Evolutionary conservation across 352 stramenopile species (phyloP).

Genomic region (Phytopythium montanum): DNA sequence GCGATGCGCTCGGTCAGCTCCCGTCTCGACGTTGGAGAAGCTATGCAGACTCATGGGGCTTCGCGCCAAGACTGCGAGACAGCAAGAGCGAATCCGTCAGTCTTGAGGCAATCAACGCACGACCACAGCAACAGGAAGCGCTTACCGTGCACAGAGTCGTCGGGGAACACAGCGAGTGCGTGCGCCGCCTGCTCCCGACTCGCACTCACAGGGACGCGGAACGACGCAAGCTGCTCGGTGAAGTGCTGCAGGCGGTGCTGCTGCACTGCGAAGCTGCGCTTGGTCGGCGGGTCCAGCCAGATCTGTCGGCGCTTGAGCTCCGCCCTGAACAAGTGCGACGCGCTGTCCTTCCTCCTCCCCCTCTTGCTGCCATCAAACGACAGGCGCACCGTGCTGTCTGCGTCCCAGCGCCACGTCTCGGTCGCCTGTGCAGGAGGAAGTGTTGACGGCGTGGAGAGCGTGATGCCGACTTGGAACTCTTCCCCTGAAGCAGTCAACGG

Average conservation of each 20-base stretch:
- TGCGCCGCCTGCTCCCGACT: constrained; percentile 53
- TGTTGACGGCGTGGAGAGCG: constrained; percentile 30
- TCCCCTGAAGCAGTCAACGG: constrained; percentile 37
- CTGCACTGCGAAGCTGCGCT: constrained; percentile 43
- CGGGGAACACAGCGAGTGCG: constrained; percentile 47
- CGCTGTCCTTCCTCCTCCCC: constrained; percentile 10
- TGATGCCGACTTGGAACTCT: constrained; percentile 29
- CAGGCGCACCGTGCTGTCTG: constrained; percentile 11
- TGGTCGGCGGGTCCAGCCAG: constrained; percentile 62
- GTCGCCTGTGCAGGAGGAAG: constrained; percentile 22
- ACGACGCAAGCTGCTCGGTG: constrained; percentile 64
- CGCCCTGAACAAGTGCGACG: constrained; percentile 22
- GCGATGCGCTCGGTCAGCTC: constrained; percentile 36
- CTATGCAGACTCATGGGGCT: constrained; percentile 56
- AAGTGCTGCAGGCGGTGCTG: constrained; percentile 58
- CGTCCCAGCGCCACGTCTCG: constrained; percentile 19
- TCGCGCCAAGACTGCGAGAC: constrained; percentile 39
- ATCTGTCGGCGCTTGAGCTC: constrained; percentile 43
- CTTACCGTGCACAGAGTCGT: constrained; percentile 63
- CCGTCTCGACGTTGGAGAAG: constrained; percentile 48
- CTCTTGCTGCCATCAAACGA: constrained; percentile 15
- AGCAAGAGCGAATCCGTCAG: background rate
- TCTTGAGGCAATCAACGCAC: background rate
- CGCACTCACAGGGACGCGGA: constrained; percentile 51
- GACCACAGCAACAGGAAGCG: too few species aligned